Conservation (phyloP, 495 filamentous ascomycete genomes). For the Staphylotrichum tortipilum region DNA sequence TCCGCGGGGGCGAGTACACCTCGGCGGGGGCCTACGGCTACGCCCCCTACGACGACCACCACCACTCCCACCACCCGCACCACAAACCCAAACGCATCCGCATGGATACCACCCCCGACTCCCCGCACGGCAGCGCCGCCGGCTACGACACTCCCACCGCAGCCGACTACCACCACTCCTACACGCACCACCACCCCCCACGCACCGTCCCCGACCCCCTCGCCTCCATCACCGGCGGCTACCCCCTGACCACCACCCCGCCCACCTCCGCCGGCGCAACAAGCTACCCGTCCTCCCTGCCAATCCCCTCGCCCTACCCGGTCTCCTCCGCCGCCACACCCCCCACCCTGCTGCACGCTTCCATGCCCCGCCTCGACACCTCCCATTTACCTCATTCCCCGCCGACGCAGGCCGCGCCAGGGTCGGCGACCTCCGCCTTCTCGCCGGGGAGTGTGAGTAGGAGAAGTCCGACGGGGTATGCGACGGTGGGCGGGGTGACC, state of each 20-base stretch:
- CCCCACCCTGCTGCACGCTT: no score
- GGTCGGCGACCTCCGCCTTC: constrained; percentile 11
- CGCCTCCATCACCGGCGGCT: neutral
- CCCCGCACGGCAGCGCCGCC: neutral
- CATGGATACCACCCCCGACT: constrained; percentile 7
- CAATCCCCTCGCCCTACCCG: constrained; percentile 10
- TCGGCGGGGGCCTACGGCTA: constrained; percentile 17
- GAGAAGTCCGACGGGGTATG: constrained; percentile 7
- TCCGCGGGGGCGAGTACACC: constrained; percentile 12
- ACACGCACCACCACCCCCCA: constrained; percentile 2
- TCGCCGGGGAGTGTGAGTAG: constrained; percentile 7
- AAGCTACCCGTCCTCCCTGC: constrained; percentile 9
- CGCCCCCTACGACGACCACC: constrained; percentile 11
- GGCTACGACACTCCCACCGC: constrained; percentile 12
- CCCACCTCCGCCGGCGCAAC: neutral
- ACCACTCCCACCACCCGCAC: neutral
- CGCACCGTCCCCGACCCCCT: constrained; percentile 20
- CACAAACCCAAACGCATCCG: constrained; percentile 20
- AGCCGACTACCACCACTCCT: constrained; percentile 5
- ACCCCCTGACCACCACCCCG: constrained; percentile 2
- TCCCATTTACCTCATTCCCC: constrained; percentile 7
- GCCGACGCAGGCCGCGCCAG: neutral
- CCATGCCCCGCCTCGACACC: constrained; percentile 10
- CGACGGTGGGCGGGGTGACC: no score
- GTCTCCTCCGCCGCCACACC: neutral